phyloP scores from a whole-genome alignment of 176 grass and related monocot species.

The Phyllostachys edulis region DNA sequence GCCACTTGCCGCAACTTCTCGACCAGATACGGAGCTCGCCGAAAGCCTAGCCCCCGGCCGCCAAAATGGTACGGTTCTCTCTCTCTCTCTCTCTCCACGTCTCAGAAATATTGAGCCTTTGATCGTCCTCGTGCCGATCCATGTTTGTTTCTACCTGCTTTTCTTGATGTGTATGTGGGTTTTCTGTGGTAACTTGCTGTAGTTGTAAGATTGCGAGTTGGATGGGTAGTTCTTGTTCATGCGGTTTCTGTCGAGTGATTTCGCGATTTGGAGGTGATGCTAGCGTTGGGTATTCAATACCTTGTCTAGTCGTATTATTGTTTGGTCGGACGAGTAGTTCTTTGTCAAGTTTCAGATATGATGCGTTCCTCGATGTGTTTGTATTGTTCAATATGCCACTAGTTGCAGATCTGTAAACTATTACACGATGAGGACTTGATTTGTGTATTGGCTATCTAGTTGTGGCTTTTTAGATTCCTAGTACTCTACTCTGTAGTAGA shows the following conservation, averaged over 20 bases:
- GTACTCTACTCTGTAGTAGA: background rate
- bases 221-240: background rate
- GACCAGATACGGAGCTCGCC: background rate
- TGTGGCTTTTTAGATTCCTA: background rate
- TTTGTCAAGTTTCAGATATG: background rate
- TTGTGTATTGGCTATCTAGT: background rate
- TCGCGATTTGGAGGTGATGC: background rate
- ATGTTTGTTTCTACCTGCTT: background rate
- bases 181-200: background rate
- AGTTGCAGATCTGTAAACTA: slow-evolving; percentile 1
- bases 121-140: background rate
- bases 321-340: background rate
- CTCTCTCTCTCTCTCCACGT: no score
- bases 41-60: slow-evolving; percentile 12
- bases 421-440: background rate
- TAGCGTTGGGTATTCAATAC: no score
- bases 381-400: no score
- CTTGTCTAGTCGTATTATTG: background rate
- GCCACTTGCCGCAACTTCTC: slow-evolving; percentile 17
- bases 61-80: slow-evolving; percentile 44
- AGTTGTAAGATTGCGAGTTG: background rate
- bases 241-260: background rate
- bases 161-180: background rate
- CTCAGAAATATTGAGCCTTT: background rate
- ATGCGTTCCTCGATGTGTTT: background rate